Percentiles rank a stretch among this genome's conserved stretches.
These are phyloP conservation scores for Usnea hakonensis DNA, from an alignment of 495 filamentous ascomycete species.

Conservation along the genomic window DNA sequence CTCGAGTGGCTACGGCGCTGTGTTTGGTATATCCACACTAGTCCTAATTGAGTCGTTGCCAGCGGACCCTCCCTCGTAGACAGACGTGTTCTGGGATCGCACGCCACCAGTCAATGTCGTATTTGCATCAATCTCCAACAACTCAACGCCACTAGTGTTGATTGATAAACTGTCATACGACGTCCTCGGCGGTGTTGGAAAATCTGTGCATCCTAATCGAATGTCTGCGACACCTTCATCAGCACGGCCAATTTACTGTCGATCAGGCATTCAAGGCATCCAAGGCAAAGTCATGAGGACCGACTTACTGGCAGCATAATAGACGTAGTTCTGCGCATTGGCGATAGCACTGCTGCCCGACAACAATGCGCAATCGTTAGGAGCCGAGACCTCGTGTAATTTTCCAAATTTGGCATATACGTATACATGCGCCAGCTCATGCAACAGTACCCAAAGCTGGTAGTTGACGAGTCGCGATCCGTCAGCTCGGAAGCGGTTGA, in stretches of 20 bases:
- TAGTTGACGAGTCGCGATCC: not conserved
- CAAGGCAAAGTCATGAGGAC: not conserved
- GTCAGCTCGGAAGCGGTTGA: not conserved
- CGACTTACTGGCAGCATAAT: conserved; percentile 13
- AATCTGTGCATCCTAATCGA: not conserved
- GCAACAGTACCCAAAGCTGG: conserved; percentile 11
- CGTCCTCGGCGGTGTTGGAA: not conserved
- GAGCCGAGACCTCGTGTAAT: not conserved
- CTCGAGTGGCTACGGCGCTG: not conserved
- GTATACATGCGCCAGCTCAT: conserved; percentile 16
- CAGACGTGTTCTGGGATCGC: not conserved
- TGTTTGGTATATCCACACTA: not conserved
- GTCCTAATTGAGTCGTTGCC: not conserved
- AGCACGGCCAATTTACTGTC: not conserved
- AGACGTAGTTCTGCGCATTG: conserved; percentile 10
- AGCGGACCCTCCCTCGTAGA: not conserved
- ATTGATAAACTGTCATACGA: not conserved
- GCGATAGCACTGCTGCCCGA: not conserved
- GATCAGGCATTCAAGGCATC: not conserved
- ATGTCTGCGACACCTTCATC: not conserved
- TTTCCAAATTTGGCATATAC: not conserved
- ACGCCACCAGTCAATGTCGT: not conserved
- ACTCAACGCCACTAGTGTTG: not conserved
- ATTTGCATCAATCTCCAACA: not conserved
- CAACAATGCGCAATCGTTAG: conserved; percentile 4